A percentile compares a stretch with the other conserved stretches of the same genome.
Evolutionary conservation across 768 basidiomycete species (phyloP).

Genomic region (Xerocomus spinulosus): DNA sequence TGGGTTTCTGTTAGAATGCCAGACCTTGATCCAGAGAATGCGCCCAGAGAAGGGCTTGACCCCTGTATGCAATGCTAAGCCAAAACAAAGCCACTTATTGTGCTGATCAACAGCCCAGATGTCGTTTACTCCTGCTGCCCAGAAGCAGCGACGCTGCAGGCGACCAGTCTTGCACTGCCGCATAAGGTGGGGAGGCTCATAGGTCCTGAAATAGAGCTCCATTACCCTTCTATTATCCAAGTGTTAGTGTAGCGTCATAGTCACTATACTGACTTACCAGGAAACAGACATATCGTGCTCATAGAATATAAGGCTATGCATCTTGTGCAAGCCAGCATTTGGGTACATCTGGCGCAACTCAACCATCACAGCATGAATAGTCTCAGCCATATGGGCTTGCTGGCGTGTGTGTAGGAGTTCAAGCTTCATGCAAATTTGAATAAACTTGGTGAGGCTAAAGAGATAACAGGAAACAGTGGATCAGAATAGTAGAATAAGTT

Average conservation of each 20-base stretch:
- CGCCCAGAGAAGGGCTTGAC: background rate
- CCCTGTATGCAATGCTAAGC: background rate
- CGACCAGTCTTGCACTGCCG: conserved; percentile 6
- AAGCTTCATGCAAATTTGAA: background rate
- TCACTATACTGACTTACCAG: background rate
- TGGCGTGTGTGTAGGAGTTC: background rate
- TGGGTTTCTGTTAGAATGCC: conserved; percentile 2
- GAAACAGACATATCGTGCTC: background rate
- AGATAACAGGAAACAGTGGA: too few relatives aligned
- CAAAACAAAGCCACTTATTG: conserved; percentile 1
- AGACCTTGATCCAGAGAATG: conserved; percentile 1
- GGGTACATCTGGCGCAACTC: background rate
- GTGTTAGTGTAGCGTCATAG: background rate
- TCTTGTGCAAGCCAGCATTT: background rate
- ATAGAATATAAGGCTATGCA: background rate
- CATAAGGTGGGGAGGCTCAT: conserved; percentile 21
- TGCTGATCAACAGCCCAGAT: background rate
- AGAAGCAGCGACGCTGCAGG: conserved; percentile 32
- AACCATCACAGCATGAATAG: background rate
- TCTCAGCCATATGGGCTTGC: background rate
- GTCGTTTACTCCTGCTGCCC: conserved; percentile 41
- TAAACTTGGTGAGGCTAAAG: background rate
- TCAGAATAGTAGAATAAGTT: too few relatives aligned
- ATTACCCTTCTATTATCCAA: background rate
- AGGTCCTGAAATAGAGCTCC: background rate